Evolutionary conservation across 805 yeast genomes (phyloP), one percentile per base, ranked within the genome.

Genomic region (Candida coquimbonensis): DNA sequence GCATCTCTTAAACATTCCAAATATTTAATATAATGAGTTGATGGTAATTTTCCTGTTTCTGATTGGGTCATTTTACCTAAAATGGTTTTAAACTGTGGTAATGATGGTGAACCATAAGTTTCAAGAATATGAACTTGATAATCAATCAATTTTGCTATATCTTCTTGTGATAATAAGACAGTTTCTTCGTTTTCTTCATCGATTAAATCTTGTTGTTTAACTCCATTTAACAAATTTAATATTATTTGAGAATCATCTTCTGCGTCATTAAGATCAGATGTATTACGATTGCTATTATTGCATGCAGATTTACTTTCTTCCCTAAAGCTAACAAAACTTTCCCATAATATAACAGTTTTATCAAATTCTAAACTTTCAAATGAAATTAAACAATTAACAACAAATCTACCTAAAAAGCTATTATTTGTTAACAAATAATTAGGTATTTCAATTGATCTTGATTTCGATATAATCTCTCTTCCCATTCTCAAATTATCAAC

Each of bases 21-120:
- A 53, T 81, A 84, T 40, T 70, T 72, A 39, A 84, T 69, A 53
- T 81, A 82, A 54, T 80, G 74, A 24, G 74, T 60, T 0, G 75
- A 64, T 0, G 79, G 74, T 5, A 75, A 62, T 39, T 68, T 67
- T 5, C 65, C 62, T 27, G 55, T 55, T 38, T 75, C 77, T 0
- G 74, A 65, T 16, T 72, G 70, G 1, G 80, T 68, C 75, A 80
- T 72, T 9, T 69, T 48, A 11, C 49, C 53, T 55, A 81, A 63
- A 1, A 77, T 66, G 4, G 61, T 56, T 45, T 63, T 65, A 19
- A 81, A 60, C 11, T 67, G 56, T 9, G 65, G 61, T 0, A 83
- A 78, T 0, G 78, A 69, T 2, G 74, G 67, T 0, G 77, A 67
- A 1, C 84, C 81, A 50, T 65, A 70, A 1, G 69, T 60, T 52